These are phyloP conservation scores for Pleurotus platypus DNA, from an alignment of 768 basidiomycete species.

Conservation along the genomic window DNA sequence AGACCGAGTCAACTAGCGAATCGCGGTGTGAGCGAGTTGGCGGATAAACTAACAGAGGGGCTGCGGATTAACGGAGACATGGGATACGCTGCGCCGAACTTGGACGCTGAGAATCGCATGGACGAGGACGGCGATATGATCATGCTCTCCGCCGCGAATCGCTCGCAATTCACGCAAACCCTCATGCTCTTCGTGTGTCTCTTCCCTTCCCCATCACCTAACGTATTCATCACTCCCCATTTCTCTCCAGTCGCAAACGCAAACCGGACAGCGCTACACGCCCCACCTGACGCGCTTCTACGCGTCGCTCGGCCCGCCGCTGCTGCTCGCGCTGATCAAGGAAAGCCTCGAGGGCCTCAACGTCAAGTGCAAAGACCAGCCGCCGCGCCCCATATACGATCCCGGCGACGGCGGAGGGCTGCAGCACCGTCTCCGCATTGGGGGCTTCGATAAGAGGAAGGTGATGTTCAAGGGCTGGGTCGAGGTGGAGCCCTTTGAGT, in stretches of 20 bases:
- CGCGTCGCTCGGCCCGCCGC: constrained; percentile 48
- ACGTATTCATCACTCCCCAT: neutral
- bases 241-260: constrained; percentile 70
- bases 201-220: neutral
- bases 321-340: constrained; percentile 51
- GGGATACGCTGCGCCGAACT: constrained; percentile 59
- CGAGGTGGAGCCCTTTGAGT: constrained; percentile 59
- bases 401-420: neutral
- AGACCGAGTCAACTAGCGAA: constrained; percentile 71
- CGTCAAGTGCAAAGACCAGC: constrained; percentile 46
- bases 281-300: constrained; percentile 84
- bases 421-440: constrained; percentile 47
- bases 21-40: constrained; percentile 49
- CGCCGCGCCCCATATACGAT: constrained; percentile 13
- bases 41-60: constrained; percentile 65
- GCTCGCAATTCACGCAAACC: constrained; percentile 76
- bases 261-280: constrained; percentile 66
- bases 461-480: constrained; percentile 73
- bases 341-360: constrained; percentile 45
- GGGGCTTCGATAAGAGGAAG: constrained; percentile 63
- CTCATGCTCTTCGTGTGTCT: constrained; percentile 78
- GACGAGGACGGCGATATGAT: constrained; percentile 58
- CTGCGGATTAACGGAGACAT: constrained; percentile 74
- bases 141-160: constrained; percentile 53
- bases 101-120: constrained; percentile 18